phyloP scores from a whole-genome alignment of 257 asterid genomes.

The Lycium ferocissimum region DNA sequence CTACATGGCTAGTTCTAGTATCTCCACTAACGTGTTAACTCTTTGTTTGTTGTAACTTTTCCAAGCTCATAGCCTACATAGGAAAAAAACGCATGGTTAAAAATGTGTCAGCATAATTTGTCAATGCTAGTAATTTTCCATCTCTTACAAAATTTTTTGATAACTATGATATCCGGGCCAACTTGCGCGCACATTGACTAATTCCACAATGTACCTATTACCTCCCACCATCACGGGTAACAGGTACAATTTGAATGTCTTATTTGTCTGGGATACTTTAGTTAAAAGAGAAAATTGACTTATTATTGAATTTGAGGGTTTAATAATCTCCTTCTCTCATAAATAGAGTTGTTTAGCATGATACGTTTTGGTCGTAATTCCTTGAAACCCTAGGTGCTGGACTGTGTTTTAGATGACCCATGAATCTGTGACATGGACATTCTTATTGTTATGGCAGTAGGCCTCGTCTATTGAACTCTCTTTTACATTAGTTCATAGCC shows the following conservation, averaged over 20 bases:
- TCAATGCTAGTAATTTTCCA: not conserved
- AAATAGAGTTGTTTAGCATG: conserved; percentile 5
- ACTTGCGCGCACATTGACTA: not conserved
- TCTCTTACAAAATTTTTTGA: not conserved
- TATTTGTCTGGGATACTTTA: not conserved
- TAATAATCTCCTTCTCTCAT: not conserved
- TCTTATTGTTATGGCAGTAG: not conserved
- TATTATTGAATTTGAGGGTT: not conserved
- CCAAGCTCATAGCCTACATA: not conserved
- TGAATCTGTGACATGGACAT: not conserved
- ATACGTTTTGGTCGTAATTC: not conserved
- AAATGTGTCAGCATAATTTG: not conserved
- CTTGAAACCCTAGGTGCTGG: not conserved
- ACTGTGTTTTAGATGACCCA: not conserved
- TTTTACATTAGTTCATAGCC: not conserved
- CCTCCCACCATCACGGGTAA: not conserved
- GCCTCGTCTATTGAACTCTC: not conserved
- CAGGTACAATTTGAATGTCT: not conserved
- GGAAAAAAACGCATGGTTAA: conserved; percentile 2
- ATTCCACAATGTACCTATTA: not conserved
- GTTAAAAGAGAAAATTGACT: not conserved
- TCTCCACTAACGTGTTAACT: not conserved
- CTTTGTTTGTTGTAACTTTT: not conserved
- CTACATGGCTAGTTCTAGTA: not conserved
- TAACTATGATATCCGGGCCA: not conserved